Evolutionary conservation across 1,284 basidiomycete genomes (phyloP).

Genomic region (Moniliophthora roreri): DNA sequence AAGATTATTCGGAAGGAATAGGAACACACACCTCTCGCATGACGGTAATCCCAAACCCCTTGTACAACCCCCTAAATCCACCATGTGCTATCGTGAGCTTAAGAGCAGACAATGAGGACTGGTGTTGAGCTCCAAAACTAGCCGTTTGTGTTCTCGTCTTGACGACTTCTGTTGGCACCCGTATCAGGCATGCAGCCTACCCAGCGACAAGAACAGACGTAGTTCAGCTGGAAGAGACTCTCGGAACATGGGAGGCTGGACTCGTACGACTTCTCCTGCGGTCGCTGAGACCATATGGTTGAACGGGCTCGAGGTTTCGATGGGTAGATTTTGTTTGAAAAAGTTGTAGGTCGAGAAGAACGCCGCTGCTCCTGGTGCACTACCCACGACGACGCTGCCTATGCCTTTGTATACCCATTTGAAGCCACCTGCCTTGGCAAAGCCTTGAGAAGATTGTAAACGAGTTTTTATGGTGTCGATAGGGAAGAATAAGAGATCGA

Average conservation of each 20-base stretch:
- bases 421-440: slow-evolving; percentile 86
- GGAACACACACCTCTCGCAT: slow-evolving; percentile 40
- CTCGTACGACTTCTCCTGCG: slow-evolving; percentile 77
- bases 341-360: slow-evolving; percentile 97
- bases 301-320: slow-evolving; percentile 58
- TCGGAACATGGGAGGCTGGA: background rate
- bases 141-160: slow-evolving; percentile 71
- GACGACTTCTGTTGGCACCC: slow-evolving; percentile 94
- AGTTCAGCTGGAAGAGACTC: slow-evolving; percentile 12
- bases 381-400: slow-evolving; percentile 93
- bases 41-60: slow-evolving; percentile 47
- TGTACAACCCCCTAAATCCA: slow-evolving; percentile 43
- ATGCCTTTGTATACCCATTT: slow-evolving; percentile 92
- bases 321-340: slow-evolving; percentile 77
- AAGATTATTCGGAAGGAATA: background rate
- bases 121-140: slow-evolving; percentile 38
- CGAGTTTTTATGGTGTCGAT: slow-evolving; percentile 97
- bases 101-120: slow-evolving; percentile 41
- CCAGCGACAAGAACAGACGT: slow-evolving; percentile 7
- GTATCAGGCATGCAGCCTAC: slow-evolving; percentile 89
- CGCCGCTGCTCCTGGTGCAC: slow-evolving; percentile 92
- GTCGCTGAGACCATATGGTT: slow-evolving; percentile 85
- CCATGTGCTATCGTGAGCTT: slow-evolving; percentile 34
- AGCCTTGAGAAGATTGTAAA: slow-evolving; percentile 87
- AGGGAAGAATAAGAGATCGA: slow-evolving; percentile 95